Percentiles rank a stretch among this genome's conserved stretches.
phyloP scores from a whole-genome alignment of 768 basidiomycete genomes.

The Pulveroboletus sp. region DNA sequence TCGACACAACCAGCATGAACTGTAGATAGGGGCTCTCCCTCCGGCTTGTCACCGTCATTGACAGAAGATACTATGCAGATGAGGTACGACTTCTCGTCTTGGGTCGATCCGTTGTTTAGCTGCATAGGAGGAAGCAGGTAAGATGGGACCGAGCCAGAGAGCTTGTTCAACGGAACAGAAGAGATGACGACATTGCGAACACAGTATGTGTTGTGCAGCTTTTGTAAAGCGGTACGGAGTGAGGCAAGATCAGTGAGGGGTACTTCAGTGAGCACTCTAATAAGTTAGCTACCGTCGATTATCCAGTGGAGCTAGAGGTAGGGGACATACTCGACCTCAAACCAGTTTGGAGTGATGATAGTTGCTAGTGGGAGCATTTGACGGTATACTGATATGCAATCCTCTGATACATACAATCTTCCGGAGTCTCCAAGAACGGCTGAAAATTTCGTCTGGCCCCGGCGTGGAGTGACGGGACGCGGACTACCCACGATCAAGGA shows the following conservation, averaged over 20 bases:
- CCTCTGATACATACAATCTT: slow-evolving; percentile 78
- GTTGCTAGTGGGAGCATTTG: slow-evolving; percentile 77
- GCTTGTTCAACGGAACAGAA: slow-evolving; percentile 74
- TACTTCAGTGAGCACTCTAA: slow-evolving; percentile 71
- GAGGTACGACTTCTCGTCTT: slow-evolving; percentile 44
- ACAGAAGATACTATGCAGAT: slow-evolving; percentile 76
- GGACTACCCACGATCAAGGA: slow-evolving; percentile 78
- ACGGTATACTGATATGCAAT: slow-evolving; percentile 85
- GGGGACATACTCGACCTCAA: slow-evolving; percentile 81
- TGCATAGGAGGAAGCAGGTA: slow-evolving; percentile 32
- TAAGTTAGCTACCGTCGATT: background rate
- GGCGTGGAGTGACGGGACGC: background rate
- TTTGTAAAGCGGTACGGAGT: slow-evolving; percentile 60
- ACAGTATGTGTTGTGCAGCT: slow-evolving; percentile 68
- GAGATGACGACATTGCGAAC: slow-evolving; percentile 90
- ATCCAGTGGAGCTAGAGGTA: background rate
- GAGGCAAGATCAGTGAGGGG: slow-evolving; percentile 63
- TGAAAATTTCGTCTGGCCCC: slow-evolving; percentile 26
- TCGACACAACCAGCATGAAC: slow-evolving; percentile 74
- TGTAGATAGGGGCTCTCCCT: slow-evolving; percentile 27
- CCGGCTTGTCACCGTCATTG: slow-evolving; percentile 15
- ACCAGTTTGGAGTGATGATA: slow-evolving; percentile 97
- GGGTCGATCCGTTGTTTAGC: background rate
- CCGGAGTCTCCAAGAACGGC: slow-evolving; percentile 96
- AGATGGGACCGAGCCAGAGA: slow-evolving; percentile 49